Evolutionary conservation across 176 grass and related monocot genomes (phyloP), one percentile per base, ranked within the genome.

Genomic region (Pontederia paniculata): DNA sequence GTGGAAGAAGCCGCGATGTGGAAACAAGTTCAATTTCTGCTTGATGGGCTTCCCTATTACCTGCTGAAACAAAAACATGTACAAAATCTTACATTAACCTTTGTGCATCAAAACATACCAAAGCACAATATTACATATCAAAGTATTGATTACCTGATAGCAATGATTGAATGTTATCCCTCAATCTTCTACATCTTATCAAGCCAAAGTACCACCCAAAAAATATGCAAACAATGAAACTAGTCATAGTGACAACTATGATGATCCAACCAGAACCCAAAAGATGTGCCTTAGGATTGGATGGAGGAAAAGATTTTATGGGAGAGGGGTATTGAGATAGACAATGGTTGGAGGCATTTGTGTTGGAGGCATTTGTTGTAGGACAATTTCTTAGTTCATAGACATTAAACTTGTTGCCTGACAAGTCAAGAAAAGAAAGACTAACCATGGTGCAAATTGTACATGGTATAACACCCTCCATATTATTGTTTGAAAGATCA

Each of bases 371-470:
- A 81, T 44, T 65, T 21, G 58, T 59, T 64, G 75, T 54, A 54
- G 62, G 69, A 82, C 87, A 98, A 66, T 88, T 60, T 55, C 45
- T 73, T 49, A 81, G 78, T 54, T 58, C 65, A 42, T 77, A 67
- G 42, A 65, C 61, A 57, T 42, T 64, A 63, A 91, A 77, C 41
- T 65, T 66, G 70, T 91, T 91, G 54, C 80, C 80, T 22, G 86
- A 91, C 54, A 98, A 84, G 78, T 88, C 88, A 42, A 63, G 72
- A 72, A 84, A 78, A 47, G 80, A 66, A 56, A 98, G 86, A 17
- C 86, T 73, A 65, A 70, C 71, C 57, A 98, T 67, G 52, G 56
- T 69, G 62, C 93, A 98, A 18, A 98, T 77, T 28, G 73, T 74
- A 63, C 87, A 98, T 7, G 83, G 87, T 43, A 90, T 79, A 21